Base-by-base conservation (phyloP, 208 protist species). In the Trypanosoma platydactyli region DNA sequence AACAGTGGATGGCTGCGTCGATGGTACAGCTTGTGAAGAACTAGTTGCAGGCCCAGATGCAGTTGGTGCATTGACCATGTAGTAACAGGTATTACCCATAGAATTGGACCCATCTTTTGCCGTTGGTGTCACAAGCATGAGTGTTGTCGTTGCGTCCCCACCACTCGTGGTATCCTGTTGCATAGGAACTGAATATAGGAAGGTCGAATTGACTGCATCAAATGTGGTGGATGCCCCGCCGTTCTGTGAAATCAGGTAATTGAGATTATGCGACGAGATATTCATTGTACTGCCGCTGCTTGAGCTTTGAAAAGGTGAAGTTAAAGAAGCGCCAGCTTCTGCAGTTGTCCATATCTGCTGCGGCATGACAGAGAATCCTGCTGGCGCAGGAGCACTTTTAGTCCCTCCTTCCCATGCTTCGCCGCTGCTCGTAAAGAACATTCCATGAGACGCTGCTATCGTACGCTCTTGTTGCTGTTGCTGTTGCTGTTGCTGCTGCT, bases 401-500 rank as follows among this genome's bases (percentile, higher is more conserved):
- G 3, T 27, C 5, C 0, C 15, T n/a, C 25, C 41, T 5, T 62
- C 56, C 20, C 24, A 13, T 50, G 56, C 11, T 20, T 62, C 56
- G 0, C 22, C 41, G 16, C 25, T 41, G 27, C 24, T 51, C 35
- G 56, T 22, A 51, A 49, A 13, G n/a, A 62, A 50, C 13, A 50
- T 16, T 1, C 56, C 38, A 3, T 30, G 13, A 1, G 35, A 30
- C 27, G 42, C n/a, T 22, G 56, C 40, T 12, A 51, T 62, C 9
- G 18, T 46, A 18, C n/a, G n/a, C 25, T 65, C 13, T 38, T 53
- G 53, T 5, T 12, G 9, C 48, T 35, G 33, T 29, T 38, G 50
- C 30, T 51, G 41, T 29, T 52, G 64, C 29, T 59, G 45, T 20
- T 33, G 58, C 59, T 20, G 68, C 11, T 41, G 49, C 24, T 40